phyloP scores from a whole-genome alignment of 148 eudicot genomes.

The Vaccinium darrowii region DNA sequence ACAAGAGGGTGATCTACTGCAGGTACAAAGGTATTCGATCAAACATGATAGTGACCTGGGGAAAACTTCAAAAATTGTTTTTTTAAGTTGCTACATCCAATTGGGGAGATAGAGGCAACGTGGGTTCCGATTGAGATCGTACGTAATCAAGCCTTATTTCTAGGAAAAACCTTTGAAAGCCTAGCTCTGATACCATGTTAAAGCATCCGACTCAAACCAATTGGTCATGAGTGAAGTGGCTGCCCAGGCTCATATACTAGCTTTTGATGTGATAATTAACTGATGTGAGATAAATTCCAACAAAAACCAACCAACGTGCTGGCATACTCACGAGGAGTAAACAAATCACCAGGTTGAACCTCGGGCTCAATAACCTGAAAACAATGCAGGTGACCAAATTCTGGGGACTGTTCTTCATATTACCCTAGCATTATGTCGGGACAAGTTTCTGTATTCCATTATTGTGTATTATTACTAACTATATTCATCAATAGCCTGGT shows the following conservation, averaged over 20 bases:
- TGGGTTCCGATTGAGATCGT: too few relatives aligned
- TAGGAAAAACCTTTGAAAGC: too few relatives aligned
- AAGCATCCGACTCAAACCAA: too few relatives aligned
- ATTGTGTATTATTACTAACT: background rate
- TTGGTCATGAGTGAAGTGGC: too few relatives aligned
- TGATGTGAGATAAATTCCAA: too few relatives aligned
- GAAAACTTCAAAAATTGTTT: background rate
- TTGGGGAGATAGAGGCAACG: background rate
- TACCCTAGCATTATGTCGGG: background rate
- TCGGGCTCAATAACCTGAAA: slow-evolving; percentile 83
- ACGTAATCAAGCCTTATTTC: too few relatives aligned
- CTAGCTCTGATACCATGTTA: too few relatives aligned
- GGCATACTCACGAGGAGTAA: slow-evolving; percentile 90
- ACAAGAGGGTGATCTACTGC: slow-evolving; percentile 11
- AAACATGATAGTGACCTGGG: background rate
- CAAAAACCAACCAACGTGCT: slow-evolving; percentile 87
- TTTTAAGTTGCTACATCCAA: background rate
- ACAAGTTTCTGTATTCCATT: background rate
- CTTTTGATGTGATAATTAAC: too few relatives aligned
- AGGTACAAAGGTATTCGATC: background rate
- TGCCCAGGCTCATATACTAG: too few relatives aligned
- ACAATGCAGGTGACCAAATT: slow-evolving; percentile 3
- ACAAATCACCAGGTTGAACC: slow-evolving; percentile 84
- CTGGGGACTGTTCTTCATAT: background rate
- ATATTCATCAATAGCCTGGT: background rate